These are phyloP conservation scores for Ramaria sp. DNA, from an alignment of 768 basidiomycete species.

Conservation along the genomic window DNA sequence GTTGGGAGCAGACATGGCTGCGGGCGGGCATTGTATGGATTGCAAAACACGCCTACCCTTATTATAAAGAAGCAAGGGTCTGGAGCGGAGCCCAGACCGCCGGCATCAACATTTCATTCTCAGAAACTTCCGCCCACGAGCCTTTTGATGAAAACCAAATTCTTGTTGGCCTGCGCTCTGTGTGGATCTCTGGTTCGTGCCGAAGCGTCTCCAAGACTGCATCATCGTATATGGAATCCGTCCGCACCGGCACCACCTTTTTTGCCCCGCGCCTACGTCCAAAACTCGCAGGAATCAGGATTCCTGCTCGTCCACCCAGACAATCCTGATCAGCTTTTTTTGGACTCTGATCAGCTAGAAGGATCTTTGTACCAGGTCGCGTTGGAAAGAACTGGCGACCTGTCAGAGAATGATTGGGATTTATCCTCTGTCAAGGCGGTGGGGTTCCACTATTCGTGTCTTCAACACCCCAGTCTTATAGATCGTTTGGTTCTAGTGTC, in stretches of 20 bases:
- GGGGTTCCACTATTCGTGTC: conserved; percentile 15
- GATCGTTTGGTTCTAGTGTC: conserved; percentile 38
- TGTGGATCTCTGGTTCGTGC: not conserved
- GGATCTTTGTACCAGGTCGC: conserved; percentile 63
- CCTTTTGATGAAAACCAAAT: conserved; percentile 1
- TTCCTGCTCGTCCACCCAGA: conserved; percentile 28
- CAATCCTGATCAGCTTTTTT: not conserved
- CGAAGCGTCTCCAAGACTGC: conserved; percentile 10
- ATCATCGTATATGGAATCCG: conserved; percentile 32
- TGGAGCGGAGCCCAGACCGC: not conserved
- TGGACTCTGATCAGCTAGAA: conserved; percentile 8
- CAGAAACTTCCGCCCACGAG: not conserved
- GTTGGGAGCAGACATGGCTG: conserved; percentile 19
- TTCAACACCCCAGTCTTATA: not conserved
- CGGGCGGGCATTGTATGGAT: conserved; percentile 9
- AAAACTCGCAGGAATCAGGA: conserved; percentile 16
- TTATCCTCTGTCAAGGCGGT: conserved; percentile 55
- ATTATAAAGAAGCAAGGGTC: not conserved
- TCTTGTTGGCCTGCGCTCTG: not conserved
- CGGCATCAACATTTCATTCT: not conserved
- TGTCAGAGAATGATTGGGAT: conserved; percentile 37
- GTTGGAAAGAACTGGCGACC: conserved; percentile 33
- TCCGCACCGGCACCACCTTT: conserved; percentile 28
- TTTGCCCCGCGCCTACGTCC: conserved; percentile 19
- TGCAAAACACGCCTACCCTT: not conserved